A percentile compares a stretch with the other conserved stretches of the same genome.
Conservation (phyloP, 768 basidiomycete species). For the Gyrodon lividus region DNA sequence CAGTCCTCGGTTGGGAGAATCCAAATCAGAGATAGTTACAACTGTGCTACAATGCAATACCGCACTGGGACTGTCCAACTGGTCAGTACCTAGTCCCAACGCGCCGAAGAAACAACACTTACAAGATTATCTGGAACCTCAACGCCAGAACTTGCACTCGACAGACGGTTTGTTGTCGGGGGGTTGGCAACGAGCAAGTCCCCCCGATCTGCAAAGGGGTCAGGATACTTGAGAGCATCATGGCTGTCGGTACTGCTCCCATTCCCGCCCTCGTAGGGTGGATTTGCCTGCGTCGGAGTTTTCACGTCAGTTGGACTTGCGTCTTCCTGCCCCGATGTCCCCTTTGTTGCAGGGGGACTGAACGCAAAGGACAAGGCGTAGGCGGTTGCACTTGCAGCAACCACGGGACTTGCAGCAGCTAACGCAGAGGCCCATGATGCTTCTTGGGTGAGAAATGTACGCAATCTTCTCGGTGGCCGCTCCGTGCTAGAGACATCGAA, state of each 20-base stretch:
- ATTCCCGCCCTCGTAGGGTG: neutral
- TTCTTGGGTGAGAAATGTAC: neutral
- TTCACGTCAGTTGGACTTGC: neutral
- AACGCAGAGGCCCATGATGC: constrained; percentile 4
- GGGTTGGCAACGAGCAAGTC: neutral
- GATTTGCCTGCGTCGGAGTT: neutral
- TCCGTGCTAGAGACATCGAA: neutral
- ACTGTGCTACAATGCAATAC: constrained; percentile 2
- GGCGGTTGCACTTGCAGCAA: neutral
- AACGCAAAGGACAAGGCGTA: neutral
- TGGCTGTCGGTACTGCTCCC: neutral
- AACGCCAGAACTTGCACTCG: constrained; percentile 3
- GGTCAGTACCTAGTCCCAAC: neutral
- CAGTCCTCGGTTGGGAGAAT: neutral
- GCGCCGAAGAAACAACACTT: neutral
- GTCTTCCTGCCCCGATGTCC: neutral
- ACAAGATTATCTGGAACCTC: constrained; percentile 4
- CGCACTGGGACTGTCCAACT: constrained; percentile 5
- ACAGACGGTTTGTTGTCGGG: constrained; percentile 1
- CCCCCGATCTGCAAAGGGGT: neutral
- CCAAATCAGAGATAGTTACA: no score
- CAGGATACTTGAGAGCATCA: neutral
- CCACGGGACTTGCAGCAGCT: constrained; percentile 4
- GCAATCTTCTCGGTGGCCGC: neutral
- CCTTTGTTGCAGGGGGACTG: neutral